phyloP scores from a whole-genome alignment of 768 basidiomycete genomes.

The Hypsizygus marmoreus region DNA sequence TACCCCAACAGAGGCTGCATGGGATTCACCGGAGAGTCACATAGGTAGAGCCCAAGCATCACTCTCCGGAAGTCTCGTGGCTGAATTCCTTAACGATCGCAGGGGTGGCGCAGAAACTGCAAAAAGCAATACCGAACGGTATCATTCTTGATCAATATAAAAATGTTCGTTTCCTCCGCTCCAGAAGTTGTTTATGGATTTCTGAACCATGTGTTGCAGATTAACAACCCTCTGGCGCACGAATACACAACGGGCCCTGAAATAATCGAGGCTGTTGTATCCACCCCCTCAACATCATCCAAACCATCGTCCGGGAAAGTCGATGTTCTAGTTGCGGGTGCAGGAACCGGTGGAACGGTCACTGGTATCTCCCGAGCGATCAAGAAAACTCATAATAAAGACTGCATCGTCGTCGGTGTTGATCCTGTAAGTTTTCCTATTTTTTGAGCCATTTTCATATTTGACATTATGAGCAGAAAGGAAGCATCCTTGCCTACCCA shows the following conservation, averaged over 20 bases:
- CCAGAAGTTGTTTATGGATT: not conserved
- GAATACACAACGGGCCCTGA: constrained; percentile 90
- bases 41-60: constrained; percentile 68
- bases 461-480: constrained; percentile 52
- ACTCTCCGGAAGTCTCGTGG: constrained; percentile 54
- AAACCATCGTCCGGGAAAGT: constrained; percentile 73
- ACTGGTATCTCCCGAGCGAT: constrained; percentile 84
- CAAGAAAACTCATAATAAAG: constrained; percentile 75
- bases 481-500: constrained; percentile 84
- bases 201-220: constrained; percentile 34
- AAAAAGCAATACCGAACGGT: constrained; percentile 76
- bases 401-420: constrained; percentile 77
- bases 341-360: constrained; percentile 95
- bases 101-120: constrained; percentile 84
- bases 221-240: constrained; percentile 89
- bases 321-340: constrained; percentile 80
- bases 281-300: constrained; percentile 59
- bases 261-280: constrained; percentile 77
- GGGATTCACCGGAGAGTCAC: constrained; percentile 88
- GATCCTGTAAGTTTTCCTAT: constrained; percentile 70
- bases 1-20: constrained; percentile 87
- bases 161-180: constrained; percentile 50
- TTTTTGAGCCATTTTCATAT: not conserved
- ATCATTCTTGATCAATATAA: constrained; percentile 94
- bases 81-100: constrained; percentile 84